Base-by-base conservation (phyloP, 1,284 basidiomycete species). In the Marasmius sp. region DNA sequence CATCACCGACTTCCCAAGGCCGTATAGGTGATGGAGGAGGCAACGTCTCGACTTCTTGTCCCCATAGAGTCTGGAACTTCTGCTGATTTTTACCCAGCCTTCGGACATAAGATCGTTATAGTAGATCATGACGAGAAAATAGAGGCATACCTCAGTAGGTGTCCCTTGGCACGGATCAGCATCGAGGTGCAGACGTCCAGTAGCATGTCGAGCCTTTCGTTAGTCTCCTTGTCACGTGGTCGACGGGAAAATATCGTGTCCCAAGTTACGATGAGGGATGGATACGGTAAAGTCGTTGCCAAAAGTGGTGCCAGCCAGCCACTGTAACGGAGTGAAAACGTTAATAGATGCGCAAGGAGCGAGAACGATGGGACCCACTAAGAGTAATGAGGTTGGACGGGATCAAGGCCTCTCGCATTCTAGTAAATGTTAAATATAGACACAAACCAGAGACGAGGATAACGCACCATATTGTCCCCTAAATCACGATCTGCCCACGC, bases 271-370 rank as follows among this genome's bases (percentile, higher is more conserved):
- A 89, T 75, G 7, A 90, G 77, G 6, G 84, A 81, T 1, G 81
- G 68, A 14, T 91, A 68, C 0, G 91, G 87, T 16, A 93, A 71
- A 0, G 90, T 89, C 66, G 91, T 90, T 0, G 88, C 83, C 22
- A 93, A 74, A 8, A 93, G 68, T 10, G 89, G 83, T n/a, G 88
- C 84, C 10, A 93, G 76, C 91, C 91, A 93, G 51, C 86, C 87
- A 73, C 91, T 92, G 61, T 22, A 45, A 27, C 27, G 27, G 5
- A 27, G 37, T 34, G 67, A 41, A 71, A 63, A 60, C 27, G 22
- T 51, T 53, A 45, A 12, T 39, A 39, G 60, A 47, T 59, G 34
- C n/a, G 16, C 12, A 34, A 12, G 27, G 58, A 51, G 37, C 50
- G 16, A 36, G 55, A 10, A 61, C 50, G 36, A 50, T 50, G 45